phyloP scores from a whole-genome alignment of 106 monocot genomes.

The Platanthera zijinensis region DNA sequence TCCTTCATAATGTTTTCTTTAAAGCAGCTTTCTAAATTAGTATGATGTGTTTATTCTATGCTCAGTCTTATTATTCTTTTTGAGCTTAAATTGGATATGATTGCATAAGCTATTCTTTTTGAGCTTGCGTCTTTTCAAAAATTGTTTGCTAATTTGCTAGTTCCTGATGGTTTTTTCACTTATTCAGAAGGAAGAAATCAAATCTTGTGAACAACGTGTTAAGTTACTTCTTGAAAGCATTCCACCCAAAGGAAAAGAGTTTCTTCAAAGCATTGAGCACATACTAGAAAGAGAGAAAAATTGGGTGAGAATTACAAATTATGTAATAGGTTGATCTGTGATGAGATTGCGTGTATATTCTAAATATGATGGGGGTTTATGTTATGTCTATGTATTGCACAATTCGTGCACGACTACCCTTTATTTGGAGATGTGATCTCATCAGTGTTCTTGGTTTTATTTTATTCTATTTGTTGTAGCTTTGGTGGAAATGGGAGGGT shows the following conservation, averaged over 20 bases:
- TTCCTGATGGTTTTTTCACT: not conserved
- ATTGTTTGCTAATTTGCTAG: not conserved
- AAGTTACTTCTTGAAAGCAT: constrained; percentile 78
- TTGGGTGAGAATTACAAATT: constrained; percentile 47
- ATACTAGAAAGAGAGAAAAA: constrained; percentile 95
- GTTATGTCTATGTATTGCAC: not conserved
- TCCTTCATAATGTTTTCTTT: not conserved
- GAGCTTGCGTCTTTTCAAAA: not conserved
- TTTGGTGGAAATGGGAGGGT: constrained; percentile 99
- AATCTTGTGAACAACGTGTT: constrained; percentile 75
- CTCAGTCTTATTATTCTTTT: not conserved
- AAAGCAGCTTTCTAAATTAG: constrained; percentile 1
- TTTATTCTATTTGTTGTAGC: constrained; percentile 22
- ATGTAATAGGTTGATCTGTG: not conserved
- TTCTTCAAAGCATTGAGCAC: constrained; percentile 90
- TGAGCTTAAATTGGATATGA: not conserved
- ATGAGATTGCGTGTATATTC: not conserved
- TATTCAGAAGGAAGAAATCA: constrained; percentile 86
- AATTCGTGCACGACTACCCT: not conserved
- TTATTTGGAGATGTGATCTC: not conserved
- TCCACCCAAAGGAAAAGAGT: constrained; percentile 96
- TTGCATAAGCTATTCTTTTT: not conserved
- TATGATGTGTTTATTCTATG: not conserved
- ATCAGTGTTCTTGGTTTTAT: not conserved
- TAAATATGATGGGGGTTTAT: not conserved